Base-by-base conservation (phyloP, 2,329 filamentous ascomycete species). In the Fulvia fulva region DNA sequence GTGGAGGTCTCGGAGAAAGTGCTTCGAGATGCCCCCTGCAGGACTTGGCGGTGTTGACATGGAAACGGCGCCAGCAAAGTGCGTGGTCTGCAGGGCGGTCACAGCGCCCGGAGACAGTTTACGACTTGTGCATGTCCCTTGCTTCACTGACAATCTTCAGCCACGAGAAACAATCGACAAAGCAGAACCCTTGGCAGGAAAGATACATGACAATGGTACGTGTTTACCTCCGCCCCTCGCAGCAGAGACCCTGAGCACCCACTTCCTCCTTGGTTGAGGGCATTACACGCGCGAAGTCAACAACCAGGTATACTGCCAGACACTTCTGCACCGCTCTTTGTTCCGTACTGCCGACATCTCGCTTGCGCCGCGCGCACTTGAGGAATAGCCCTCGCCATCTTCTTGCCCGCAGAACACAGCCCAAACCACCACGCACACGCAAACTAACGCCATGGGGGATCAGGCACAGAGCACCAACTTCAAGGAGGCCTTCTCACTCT, bases 401-500 rank as follows among this genome's bases (percentile, higher is more conserved):
- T 32, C 8, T n/a, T 11, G 8, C 44, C 47, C 12, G 9, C 47
- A 50, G 11, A 50, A 32, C 47, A 50, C 16, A 32, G 7, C 9
- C 22, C 5, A 25, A 47, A 47, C 23, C 44, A 25, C 44, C 2
- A 12, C 34, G n/a, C 7, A 41, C 4, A 12, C 46, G 4, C 47
- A 9, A 28, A 32, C 47, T 50, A 50, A 50, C 47, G 19, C 47
- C 3, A 71, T 70, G 69, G 63, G 63, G 52, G 69, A 71, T 51
- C 83, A 87, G 84, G 83, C 84, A 74, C 85, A 85, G 62, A 97
- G 93, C 81, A 97, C 94, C 80, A 97, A 99, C 88, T 99, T 97
- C 90, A 97, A 97, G 83, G 94, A 99, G 87, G 94, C 94, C 69
- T 99, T 99, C 80, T 92, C 92, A 71, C 89, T 99, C 76, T 99